Conservation (phyloP, 1,139 yeast species). For the Eremothecium cymbalariae region DNA sequence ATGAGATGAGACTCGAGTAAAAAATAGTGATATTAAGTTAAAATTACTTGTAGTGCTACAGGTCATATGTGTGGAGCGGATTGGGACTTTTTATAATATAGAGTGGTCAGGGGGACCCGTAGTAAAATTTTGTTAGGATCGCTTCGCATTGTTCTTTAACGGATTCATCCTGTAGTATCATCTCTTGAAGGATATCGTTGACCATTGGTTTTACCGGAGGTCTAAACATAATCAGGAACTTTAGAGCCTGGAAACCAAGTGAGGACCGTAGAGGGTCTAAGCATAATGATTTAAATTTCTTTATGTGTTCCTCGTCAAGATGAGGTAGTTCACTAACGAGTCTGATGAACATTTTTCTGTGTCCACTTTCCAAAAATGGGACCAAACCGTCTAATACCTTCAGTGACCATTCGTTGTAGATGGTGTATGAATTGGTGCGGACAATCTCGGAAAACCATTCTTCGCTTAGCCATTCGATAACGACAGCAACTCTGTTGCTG, state of each 20-base stretch:
- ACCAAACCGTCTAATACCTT: slow-evolving; percentile 70
- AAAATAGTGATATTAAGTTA: too few species aligned
- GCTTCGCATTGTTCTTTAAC: slow-evolving; percentile 48
- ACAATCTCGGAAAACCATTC: slow-evolving; percentile 74
- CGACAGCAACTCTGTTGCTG: slow-evolving; percentile 60
- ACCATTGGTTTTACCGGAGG: slow-evolving; percentile 74
- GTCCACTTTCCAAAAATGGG: slow-evolving; percentile 74
- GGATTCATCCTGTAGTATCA: slow-evolving; percentile 47
- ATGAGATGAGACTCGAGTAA: too few species aligned
- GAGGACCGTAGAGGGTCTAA: slow-evolving; percentile 76
- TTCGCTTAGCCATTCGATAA: slow-evolving; percentile 92
- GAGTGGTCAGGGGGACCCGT: background rate
- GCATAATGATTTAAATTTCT: slow-evolving; percentile 64
- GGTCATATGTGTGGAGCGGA: background rate
- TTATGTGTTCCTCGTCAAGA: slow-evolving; percentile 52
- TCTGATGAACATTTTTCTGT: slow-evolving; percentile 72
- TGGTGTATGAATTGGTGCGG: slow-evolving; percentile 29
- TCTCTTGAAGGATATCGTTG: slow-evolving; percentile 51
- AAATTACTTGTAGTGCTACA: too few species aligned
- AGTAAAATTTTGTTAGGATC: slow-evolving; percentile 42
- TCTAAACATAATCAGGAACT: slow-evolving; percentile 78
- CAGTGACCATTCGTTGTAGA: slow-evolving; percentile 60
- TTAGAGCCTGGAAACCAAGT: slow-evolving; percentile 73
- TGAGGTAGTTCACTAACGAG: slow-evolving; percentile 80
- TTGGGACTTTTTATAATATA: background rate